Base-by-base conservation (phyloP, 192 early-diverging fungal genomes). In the Umbelopsis sp. region DNA sequence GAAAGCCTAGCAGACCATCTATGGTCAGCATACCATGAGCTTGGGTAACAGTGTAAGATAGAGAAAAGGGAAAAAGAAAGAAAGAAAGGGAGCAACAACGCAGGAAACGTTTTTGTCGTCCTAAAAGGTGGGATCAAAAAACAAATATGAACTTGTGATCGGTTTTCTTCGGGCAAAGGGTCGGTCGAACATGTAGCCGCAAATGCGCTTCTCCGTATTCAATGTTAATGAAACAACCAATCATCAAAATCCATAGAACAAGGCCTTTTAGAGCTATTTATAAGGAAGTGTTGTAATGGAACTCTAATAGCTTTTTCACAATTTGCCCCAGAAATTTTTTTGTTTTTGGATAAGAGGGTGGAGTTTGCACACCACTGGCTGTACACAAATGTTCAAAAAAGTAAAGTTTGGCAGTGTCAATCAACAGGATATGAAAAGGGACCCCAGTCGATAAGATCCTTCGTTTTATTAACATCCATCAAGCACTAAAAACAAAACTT, bases 71-170 rank as follows among this genome's bases (percentile, higher is more conserved):
- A 26, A 29, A 62, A 62, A 34, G 52, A 54, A 62, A 32, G n/a
- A 34, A 31, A 32, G 56, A 34, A 62, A n/a, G 31, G 5, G 56
- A 62, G 31, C 56, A 62, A 26, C 8, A 36, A 62, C 31, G 16
- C 56, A 14, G 38, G 29, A 20, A 34, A 32, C 54, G n/a, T 29
- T 9, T 59, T 32, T 31, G 11, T 59, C 54, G 6, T 32, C 56
- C 31, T 26, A 62, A 62, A 62, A 20, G 26, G 56, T 62, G 12
- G n/a, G 56, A 62, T 62, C 56, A 62, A 62, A 22, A 62, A 62
- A 62, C 17, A 29, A 41, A 41, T 41, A 41, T 41, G 31, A 62
- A 34, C 56, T 62, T 62, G 56, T 62, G 56, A 62, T 62, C 56
- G 56, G 56, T 62, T 41, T 41, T 62, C 56, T 26, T 62, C 56